Base-by-base conservation (phyloP, 1,284 basidiomycete genomes). In the Microbotryomycetes sp. region DNA sequence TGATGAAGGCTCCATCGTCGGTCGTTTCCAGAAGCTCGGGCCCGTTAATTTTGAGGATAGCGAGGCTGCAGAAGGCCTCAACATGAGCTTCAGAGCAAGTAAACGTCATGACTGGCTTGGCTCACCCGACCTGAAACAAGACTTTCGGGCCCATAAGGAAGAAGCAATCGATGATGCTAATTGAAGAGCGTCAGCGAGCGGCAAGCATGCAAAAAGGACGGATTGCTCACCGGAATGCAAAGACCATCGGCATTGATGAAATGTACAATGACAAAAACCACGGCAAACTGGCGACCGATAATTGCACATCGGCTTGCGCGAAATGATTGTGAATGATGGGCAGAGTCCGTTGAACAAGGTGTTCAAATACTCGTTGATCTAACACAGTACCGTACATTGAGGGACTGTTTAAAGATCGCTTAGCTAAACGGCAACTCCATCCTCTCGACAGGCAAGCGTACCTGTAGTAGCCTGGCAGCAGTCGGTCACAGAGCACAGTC, bases 181-280 rank as follows among this genome's bases (percentile, higher is more conserved):
- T n/a, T n/a, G n/a, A n/a, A n/a, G n/a, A n/a, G n/a, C n/a, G n/a
- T n/a, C n/a, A n/a, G n/a, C 36, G 19, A 42, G 36, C 36, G 3
- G 3, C 6, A 25, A 22, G 28, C 15, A 0, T 16, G 22, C 0
- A 5, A 15, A 48, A n/a, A n/a, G n/a, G n/a, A n/a, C 1, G 19
- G 6, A 6, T 7, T 9, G 23, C 57, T 47, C 25, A 62, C 59
- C 96, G 85, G 81, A 97, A 98, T 0, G 96, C 94, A 74, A 98
- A 98, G 52, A 98, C 87, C 84, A 98, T 89, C 0, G 96, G 96
- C 92, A 98, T 97, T 71, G 91, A 94, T 78, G 97, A 97, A 79
- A 98, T 97, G 76, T 86, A 93, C 67, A 91, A 56, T 58, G 59
- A 80, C 70, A 98, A 78, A 80, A 99, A 98, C 96, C 96, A 99